A percentile compares a stretch with the other conserved stretches of the same genome.
Conservation (phyloP, 176 grass and related monocot species). For the Zizania latifolia region DNA sequence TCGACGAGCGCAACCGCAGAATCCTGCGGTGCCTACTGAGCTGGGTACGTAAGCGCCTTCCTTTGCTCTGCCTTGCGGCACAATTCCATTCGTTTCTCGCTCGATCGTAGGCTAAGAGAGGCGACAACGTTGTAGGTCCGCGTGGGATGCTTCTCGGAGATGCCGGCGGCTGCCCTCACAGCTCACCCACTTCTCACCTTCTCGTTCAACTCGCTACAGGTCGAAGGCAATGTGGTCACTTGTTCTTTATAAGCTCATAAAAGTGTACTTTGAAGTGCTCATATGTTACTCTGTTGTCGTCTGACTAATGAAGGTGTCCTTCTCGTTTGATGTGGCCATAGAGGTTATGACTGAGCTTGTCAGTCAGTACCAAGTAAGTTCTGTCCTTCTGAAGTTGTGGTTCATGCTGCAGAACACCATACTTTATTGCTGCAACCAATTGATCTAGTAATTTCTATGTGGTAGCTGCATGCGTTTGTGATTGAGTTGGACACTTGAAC, state of each 20-base stretch:
- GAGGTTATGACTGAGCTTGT: conserved; percentile 92
- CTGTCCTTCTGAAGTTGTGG: background rate
- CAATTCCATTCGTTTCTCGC: background rate
- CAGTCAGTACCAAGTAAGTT: conserved; percentile 75
- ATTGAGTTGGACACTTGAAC: background rate
- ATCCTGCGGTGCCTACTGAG: conserved; percentile 82
- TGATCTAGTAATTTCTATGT: conserved; percentile 7
- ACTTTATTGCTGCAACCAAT: too few species aligned
- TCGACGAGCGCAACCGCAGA: conserved; percentile 55
- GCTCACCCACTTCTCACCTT: conserved; percentile 76
- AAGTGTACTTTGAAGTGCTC: conserved; percentile 25
- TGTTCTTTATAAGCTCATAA: background rate
- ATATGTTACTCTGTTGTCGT: conserved; percentile 32
- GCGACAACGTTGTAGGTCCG: conserved; percentile 45
- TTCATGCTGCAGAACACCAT: background rate
- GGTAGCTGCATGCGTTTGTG: background rate
- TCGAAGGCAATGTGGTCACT: conserved; percentile 26
- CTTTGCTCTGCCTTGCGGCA: background rate
- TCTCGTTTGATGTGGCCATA: conserved; percentile 82
- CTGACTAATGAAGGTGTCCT: conserved; percentile 48
- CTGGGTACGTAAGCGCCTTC: conserved; percentile 47
- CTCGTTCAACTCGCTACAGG: conserved; percentile 91
- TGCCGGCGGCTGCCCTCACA: conserved; percentile 32
- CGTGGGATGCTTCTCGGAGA: conserved; percentile 74
- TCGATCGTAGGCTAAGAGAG: background rate